These are phyloP conservation scores for Castanea mollissima DNA, from an alignment of 306 rosid species.

Conservation along the genomic window DNA sequence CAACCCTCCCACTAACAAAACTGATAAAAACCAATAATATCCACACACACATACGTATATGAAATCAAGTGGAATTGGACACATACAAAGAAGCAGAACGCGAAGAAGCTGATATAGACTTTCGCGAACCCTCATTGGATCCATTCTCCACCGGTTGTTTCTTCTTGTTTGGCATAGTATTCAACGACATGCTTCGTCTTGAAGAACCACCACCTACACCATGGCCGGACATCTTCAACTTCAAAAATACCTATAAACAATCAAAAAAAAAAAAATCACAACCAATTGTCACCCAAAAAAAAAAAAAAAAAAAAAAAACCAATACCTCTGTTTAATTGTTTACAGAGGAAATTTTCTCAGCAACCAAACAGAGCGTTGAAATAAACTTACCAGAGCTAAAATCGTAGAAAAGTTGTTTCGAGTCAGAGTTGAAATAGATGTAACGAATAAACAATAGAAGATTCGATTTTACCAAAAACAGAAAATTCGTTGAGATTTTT, in stretches of 20 bases:
- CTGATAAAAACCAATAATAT: neutral
- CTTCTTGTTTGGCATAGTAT: conserved; percentile 37
- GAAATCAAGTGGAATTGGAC: neutral
- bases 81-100: conserved; percentile 45
- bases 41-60: neutral
- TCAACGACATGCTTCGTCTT: conserved; percentile 47
- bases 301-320: neutral
- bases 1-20: neutral
- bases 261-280: neutral
- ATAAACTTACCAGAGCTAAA: conserved; percentile 23
- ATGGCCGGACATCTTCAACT: conserved; percentile 51
- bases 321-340: neutral
- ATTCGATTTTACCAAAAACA: too few relatives aligned
- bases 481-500: neutral
- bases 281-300: neutral
- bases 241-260: neutral
- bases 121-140: conserved; percentile 41
- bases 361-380: neutral
- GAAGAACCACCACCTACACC: conserved; percentile 34
- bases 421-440: neutral
- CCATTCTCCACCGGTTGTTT: conserved; percentile 49
- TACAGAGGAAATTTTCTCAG: neutral
- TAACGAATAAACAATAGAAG: too few relatives aligned
- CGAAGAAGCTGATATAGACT: conserved; percentile 35
- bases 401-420: neutral